Evolutionary conservation across 805 yeast genomes (phyloP), one percentile per base, ranked within the genome.

Genomic region (Teunomyces barrocoloradensis): DNA sequence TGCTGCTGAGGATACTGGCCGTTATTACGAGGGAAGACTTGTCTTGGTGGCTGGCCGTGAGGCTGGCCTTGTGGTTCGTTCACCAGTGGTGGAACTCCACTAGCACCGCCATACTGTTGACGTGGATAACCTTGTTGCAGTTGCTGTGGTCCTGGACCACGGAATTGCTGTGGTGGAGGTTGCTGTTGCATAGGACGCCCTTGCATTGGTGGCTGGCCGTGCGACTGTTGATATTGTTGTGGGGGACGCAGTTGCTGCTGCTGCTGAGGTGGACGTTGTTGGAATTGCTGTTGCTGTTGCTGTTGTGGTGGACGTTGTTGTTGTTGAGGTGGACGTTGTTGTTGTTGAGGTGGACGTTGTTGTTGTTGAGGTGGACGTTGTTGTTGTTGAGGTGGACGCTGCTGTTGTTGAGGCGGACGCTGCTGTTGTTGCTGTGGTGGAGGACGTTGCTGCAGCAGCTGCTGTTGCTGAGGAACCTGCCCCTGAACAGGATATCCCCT

Each of bases 391-490:
- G 42, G 42, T n/a, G 38, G 30, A 2, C 18, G 45, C 7, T 17
- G 43, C 11, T 42, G 44, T 18, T 46, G 32, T 36, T 36, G 43
- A 4, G 15, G 45, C 6, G n/a, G 45, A 6, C 18, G 44, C 1
- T 38, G 34, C 3, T 28, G 42, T 32, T 41, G 51, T 11, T 18
- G 36, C n/a, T n/a, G n/a, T n/a, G n/a, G n/a, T n/a, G n/a, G n/a
- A n/a, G n/a, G n/a, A n/a, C n/a, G n/a, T n/a, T n/a, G n/a, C n/a
- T n/a, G n/a, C n/a, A n/a, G n/a, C n/a, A n/a, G 32, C 65, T 59
- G 10, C 54, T 54, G 44, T 66, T 61, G 56, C 66, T 67, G 23
- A 60, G 69, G 34, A 28, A 54, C 57, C 6, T 52, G 53, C 2
- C 47, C 50, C 44, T 46, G 53, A 11, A 10, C 20, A 7, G 41